Evolutionary conservation across 2,329 filamentous ascomycete genomes (phyloP), one percentile per base, ranked within the genome.

Genomic region (Venturia asperata): DNA sequence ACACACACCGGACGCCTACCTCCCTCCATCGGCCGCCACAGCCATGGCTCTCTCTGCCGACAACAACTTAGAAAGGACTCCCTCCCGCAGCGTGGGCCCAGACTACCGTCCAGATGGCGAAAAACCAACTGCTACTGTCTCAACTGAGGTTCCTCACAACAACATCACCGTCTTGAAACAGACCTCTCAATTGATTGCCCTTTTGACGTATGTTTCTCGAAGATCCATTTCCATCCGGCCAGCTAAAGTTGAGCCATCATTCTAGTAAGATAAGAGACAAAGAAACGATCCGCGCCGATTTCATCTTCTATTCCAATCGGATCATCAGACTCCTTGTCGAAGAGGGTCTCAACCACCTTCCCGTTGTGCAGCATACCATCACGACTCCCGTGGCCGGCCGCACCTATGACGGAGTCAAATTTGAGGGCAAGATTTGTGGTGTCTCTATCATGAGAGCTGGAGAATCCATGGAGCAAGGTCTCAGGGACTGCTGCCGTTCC

Each of bases 361-460:
- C 94, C 1, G 91, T 96, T 21, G 87, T 96, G 63, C 88, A 91
- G 73, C 91, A 95, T 72, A 87, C 87, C 39, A 89, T 99, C 72
- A 95, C 88, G 52, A 97, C 94, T 7, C 94, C 94, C 0, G 90
- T 97, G 55, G 52, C 52, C 37, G 93, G 92, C 49, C 87, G 88
- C 68, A 85, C 86, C 63, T 99, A 99, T 77, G 85, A 89, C 42
- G 94, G 94, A 37, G 90, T 99, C 68, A 89, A 90, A 78, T 99
- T 99, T 73, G 89, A 97, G 76, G 94, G 94, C 69, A 97, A 97
- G 79, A 99, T 99, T 71, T 99, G 94, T 74, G 94, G 94, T 64
- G 94, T 99, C 19, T 96, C 91, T 7, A 99, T 99, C 72, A 97
- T 99, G 94, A 87, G 94, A 68, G 94, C 94, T 15, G 94, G 94